Evolutionary conservation across 441 rosid genomes (phyloP), one percentile per base, ranked within the genome.

Genomic region (Pelargonium cotyledonis): DNA sequence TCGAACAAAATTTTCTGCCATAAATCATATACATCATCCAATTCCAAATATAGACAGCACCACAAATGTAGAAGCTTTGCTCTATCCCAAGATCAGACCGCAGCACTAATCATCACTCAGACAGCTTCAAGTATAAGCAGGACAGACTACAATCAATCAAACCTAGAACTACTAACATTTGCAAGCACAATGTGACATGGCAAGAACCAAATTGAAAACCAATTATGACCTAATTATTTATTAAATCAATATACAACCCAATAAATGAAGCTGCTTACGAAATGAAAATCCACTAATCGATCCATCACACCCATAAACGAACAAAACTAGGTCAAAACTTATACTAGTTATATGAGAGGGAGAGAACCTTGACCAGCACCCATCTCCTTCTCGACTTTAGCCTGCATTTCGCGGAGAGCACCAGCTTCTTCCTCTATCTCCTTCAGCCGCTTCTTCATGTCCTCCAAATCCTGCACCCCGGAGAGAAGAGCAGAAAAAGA

Each of bases 341-440:
- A n/a, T n/a, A n/a, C n/a, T n/a, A n/a, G n/a, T n/a, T n/a, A n/a
- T n/a, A n/a, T n/a, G n/a, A n/a, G n/a, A n/a, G n/a, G n/a, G n/a
- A n/a, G n/a, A n/a, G n/a, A n/a, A n/a, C 94, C 94, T 86, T 85
- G 94, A 49, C 66, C 85, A 78, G 91, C 75, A 38, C 87, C 91
- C 94, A 88, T 86, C 84, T 88, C 94, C 73, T 86, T 86, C 86
- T 88, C 94, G 77, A 86, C 94, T 72, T 88, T 88, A 65, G 94
- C 89, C 78, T 88, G 94, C 91, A 88, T 84, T 71, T 88, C 91
- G 29, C 94, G 94, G 60, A 88, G 84, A 73, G 94, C 91, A 5
- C 89, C 85, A 19, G 91, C 91, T 76, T 88, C 94, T 35, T 88
- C 94, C 68, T 88, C 89, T 68, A 86, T 88, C 83, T 88, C 90